Base-by-base conservation (phyloP, 352 stramenopile genomes). In the Pythium dissotocum region DNA sequence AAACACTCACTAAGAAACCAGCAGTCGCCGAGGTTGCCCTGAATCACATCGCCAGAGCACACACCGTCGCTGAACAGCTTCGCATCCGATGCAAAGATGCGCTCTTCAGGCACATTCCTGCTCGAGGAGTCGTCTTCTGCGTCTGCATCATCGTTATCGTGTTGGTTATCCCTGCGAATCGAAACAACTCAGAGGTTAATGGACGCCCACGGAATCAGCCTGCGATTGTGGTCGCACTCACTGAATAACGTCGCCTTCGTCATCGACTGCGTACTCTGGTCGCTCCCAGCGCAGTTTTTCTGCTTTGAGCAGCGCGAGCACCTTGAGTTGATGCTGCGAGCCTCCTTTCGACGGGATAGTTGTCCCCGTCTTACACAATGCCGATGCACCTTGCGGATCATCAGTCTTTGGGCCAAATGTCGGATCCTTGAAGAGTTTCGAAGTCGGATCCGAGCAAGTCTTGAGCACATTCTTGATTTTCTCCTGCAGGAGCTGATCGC, bases 11-110 rank as follows among this genome's bases (percentile, higher is more conserved):
- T 94, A 42, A 97, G 46, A 70, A 98, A 97, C 93, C 93, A 98
- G 67, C 93, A 98, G 61, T 98, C 90, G 2, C 90, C 93, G 4
- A 98, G 72, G 44, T 90, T 89, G 14, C 93, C 93, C 66, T 98
- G 90, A 24, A 95, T 91, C 6, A 97, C 91, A 60, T 97, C 91
- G 30, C 85, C 83, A 4, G 88, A 95, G 35, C 78, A 85, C 14
- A 79, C 79, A 0, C 85, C 89, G 36, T 94, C 85, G 2, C 76
- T 75, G 72, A 96, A 98, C 2, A 98, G 72, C 26, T 67, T 75
- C 2, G 89, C 90, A 40, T 89, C 63, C 1, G 76, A 66, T 21
- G 88, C 83, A 42, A 93, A 95, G 0, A 87, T 71, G 1, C 67
- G 72, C 5, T 82, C 77, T 32, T 71, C 67, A 8, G 54, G 12